A percentile compares a stretch with the other conserved stretches of the same genome.
These are phyloP conservation scores for Mikania micrantha DNA, from an alignment of 129 eudicot species.

Conservation along the genomic window DNA sequence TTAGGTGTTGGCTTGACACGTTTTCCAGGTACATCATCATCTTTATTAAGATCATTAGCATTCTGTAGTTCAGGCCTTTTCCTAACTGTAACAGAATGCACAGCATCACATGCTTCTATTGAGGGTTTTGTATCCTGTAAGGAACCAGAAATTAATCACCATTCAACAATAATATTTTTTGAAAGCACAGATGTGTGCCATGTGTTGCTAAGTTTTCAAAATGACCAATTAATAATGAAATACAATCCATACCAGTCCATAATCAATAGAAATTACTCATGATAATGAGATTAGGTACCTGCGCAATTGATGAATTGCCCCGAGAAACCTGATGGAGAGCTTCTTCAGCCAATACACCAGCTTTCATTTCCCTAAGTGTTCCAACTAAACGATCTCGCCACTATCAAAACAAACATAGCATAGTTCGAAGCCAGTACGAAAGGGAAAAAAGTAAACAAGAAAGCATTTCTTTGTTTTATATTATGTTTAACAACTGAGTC, in stretches of 20 bases:
- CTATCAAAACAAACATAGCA: conserved; percentile 29
- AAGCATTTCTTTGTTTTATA: conserved; percentile 7
- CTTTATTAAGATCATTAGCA: conserved; percentile 32
- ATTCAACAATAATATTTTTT: not conserved
- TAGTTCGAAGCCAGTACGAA: not conserved
- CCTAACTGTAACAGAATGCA: conserved; percentile 36
- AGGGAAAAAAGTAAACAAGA: conserved; percentile 1
- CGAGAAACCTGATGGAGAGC: conserved; percentile 33
- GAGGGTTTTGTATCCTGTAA: conserved; percentile 67
- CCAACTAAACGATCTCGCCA: conserved; percentile 89
- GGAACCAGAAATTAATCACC: conserved; percentile 11
- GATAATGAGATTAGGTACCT: conserved; percentile 26
- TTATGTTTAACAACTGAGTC: conserved; percentile 7
- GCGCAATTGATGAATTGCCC: conserved; percentile 25
- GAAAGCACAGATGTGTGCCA: not conserved
- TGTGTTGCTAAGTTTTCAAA: not conserved
- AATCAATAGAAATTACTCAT: not conserved
- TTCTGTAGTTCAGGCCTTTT: conserved; percentile 55
- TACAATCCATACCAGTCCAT: not conserved
- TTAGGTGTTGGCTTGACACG: conserved; percentile 56
- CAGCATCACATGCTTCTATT: conserved; percentile 23
- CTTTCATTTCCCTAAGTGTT: conserved; percentile 67
- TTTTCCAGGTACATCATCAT: conserved; percentile 53
- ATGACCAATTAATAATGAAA: not conserved
- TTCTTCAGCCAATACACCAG: conserved; percentile 52